A percentile compares a stretch with the other conserved stretches of the same genome.
Conservation (phyloP, 1,139 yeast species). For the Zygoascus sp. region DNA sequence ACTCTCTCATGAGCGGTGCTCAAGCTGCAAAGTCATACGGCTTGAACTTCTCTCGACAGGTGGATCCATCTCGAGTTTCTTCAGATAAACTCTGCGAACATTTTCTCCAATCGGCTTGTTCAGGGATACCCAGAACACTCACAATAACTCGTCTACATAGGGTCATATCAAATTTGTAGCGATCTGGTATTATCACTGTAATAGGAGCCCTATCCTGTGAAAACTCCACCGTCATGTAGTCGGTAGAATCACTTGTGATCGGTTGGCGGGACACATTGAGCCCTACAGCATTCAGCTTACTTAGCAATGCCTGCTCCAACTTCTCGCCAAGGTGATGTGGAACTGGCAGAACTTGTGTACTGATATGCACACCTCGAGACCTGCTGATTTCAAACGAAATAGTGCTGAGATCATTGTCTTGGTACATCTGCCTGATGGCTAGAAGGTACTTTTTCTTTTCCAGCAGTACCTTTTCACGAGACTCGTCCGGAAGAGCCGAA, state of each 20-base stretch:
- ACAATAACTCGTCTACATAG: slow-evolving; percentile 79
- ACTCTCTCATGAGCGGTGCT: no score
- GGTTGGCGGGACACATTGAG: slow-evolving; percentile 12
- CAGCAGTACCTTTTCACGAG: slow-evolving; percentile 15
- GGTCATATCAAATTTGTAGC: slow-evolving; percentile 53
- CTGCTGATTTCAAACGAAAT: slow-evolving; percentile 34
- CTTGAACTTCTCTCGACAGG: slow-evolving; percentile 4
- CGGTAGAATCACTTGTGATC: background rate
- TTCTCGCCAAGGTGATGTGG: slow-evolving; percentile 15
- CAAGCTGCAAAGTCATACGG: slow-evolving; percentile 3
- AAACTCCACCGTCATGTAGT: slow-evolving; percentile 9
- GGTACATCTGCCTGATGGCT: slow-evolving; percentile 26
- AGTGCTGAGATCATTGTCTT: slow-evolving; percentile 21
- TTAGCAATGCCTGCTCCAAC: slow-evolving; percentile 22
- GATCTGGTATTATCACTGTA: slow-evolving; percentile 17
- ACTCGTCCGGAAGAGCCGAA: slow-evolving; percentile 14
- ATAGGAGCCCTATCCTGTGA: slow-evolving; percentile 18
- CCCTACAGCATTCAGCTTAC: slow-evolving; percentile 22
- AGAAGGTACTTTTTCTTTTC: slow-evolving; percentile 25
- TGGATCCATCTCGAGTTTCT: slow-evolving; percentile 52
- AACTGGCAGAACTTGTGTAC: slow-evolving; percentile 35
- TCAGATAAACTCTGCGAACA: slow-evolving; percentile 57
- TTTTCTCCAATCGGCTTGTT: slow-evolving; percentile 65
- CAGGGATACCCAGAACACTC: slow-evolving; percentile 45
- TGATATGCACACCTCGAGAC: slow-evolving; percentile 34